Evolutionary conservation across 352 stramenopile species (phyloP), one percentile per base, ranked within the genome.

Genomic region (Ophiocytium majus): DNA sequence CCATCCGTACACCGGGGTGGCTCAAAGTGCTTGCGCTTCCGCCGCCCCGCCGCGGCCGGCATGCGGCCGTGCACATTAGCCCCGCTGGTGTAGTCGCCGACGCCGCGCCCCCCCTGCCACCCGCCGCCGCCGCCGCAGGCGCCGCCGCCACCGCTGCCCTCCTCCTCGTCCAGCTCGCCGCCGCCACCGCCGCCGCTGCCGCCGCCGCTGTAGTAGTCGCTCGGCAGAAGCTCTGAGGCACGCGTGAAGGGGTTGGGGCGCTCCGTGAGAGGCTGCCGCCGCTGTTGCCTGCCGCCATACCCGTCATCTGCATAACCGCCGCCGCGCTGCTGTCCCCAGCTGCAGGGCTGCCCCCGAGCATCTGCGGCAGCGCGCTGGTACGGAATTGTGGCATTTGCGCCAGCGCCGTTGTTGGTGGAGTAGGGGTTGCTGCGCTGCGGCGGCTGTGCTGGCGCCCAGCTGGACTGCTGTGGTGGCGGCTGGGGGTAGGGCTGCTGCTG

Each of bases 11-110:
- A 19, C 28, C 17, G 17, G n/a, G n/a, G n/a, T n/a, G n/a, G n/a
- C n/a, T n/a, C n/a, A n/a, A n/a, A n/a, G n/a, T n/a, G n/a, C 50
- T 81, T 81, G 37, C 75, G 19, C 36, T 81, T 81, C 5, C 36
- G 31, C 5, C 5, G 75, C 50, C 75, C 75, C 17, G 75, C 36
- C 10, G 31, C 34, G 31, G 5, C 50, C 9, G 75, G 75, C 36
- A 50, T 37, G 32, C 35, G 32, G 10, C 32, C 35, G 35, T 78
- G 35, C 5, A 5, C 35, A 17, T 37, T 76, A 17, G 31, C 64
- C 5, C 34, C 34, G 5, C 5, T 17, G 34, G 31, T 37, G 34
- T 76, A 37, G 64, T 76, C 31, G 5, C 31, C 64, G 5, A 34
- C 34, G 34, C 64, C 64, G 5, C 10, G 5, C 5, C 31, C 31